Evolutionary conservation across 805 yeast genomes (phyloP).

Genomic region (Dipodascus geniculatus): DNA sequence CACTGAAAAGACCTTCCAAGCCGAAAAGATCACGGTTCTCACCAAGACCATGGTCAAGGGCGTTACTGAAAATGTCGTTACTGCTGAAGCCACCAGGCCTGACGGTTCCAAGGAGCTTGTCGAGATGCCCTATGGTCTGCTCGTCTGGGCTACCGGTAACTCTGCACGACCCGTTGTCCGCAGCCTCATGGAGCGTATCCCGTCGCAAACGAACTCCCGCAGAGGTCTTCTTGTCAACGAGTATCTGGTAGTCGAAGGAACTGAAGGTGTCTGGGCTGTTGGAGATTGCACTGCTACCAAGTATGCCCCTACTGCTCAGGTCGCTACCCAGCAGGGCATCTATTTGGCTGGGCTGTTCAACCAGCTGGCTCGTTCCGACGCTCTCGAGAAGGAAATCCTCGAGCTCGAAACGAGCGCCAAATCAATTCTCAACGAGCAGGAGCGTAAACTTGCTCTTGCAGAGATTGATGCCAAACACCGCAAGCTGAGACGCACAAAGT

Average conservation of each 20-base stretch:
- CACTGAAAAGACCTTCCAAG: slow-evolving; percentile 51
- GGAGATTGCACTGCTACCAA: slow-evolving; percentile 52
- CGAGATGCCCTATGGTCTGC: slow-evolving; percentile 52
- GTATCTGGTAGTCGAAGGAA: slow-evolving; percentile 58
- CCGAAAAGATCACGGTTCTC: slow-evolving; percentile 50
- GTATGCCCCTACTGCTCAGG: slow-evolving; percentile 59
- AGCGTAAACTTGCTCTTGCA: slow-evolving; percentile 28
- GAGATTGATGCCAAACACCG: slow-evolving; percentile 37
- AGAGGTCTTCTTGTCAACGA: slow-evolving; percentile 30
- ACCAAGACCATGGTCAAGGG: slow-evolving; percentile 54
- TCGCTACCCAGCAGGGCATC: slow-evolving; percentile 61
- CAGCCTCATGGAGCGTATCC: slow-evolving; percentile 46
- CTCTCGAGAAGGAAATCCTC: background rate
- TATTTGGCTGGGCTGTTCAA: slow-evolving; percentile 51
- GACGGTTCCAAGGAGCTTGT: slow-evolving; percentile 26
- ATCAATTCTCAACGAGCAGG: slow-evolving; percentile 17
- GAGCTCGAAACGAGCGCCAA: slow-evolving; percentile 25
- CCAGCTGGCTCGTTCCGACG: slow-evolving; percentile 33
- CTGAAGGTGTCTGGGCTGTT: slow-evolving; percentile 60
- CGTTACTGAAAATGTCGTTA: slow-evolving; percentile 29
- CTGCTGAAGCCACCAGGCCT: background rate
- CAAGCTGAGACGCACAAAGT: slow-evolving; percentile 26
- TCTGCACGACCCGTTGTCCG: slow-evolving; percentile 53
- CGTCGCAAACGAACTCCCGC: background rate
- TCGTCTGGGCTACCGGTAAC: slow-evolving; percentile 71